Conservation (phyloP, 2,329 filamentous ascomycete genomes). For the Penicillium sp. region DNA sequence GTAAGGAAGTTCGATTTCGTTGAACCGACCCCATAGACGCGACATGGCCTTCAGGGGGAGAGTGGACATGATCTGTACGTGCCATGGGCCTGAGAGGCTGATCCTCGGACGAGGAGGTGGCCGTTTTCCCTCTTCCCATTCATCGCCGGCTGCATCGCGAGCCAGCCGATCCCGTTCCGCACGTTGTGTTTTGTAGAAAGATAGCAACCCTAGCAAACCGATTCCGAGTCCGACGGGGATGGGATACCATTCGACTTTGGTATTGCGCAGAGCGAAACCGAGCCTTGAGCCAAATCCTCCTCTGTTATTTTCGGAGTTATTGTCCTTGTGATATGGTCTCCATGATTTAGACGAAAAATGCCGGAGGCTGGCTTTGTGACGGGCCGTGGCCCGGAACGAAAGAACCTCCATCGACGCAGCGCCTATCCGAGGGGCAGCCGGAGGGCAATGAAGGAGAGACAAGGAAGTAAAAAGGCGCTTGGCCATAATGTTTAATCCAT, state of each 20-base stretch:
- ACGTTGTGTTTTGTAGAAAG: conserved; percentile 71
- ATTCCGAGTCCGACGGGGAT: conserved; percentile 86
- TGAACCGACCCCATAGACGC: conserved; percentile 85
- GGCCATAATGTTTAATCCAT: conserved; percentile 35
- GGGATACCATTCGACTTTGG: conserved; percentile 80
- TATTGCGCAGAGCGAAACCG: conserved; percentile 57
- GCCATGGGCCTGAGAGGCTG: conserved; percentile 83
- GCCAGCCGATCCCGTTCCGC: conserved; percentile 48
- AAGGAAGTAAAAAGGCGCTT: conserved; percentile 30
- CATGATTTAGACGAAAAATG: conserved; percentile 42
- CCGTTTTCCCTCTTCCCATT: conserved; percentile 35
- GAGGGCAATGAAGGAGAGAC: conserved; percentile 21
- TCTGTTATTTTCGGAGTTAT: conserved; percentile 34
- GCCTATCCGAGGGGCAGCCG: conserved; percentile 19
- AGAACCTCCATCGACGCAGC: conserved; percentile 32
- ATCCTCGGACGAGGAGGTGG: conserved; percentile 60
- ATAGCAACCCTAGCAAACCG: conserved; percentile 75
- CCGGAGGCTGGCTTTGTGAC: conserved; percentile 26
- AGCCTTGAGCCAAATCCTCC: conserved; percentile 58
- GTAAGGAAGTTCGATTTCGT: conserved; percentile 83
- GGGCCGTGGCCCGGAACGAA: conserved; percentile 31
- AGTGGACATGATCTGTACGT: conserved; percentile 90
- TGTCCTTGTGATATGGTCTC: conserved; percentile 40
- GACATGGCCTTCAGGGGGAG: conserved; percentile 88
- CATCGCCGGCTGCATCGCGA: conserved; percentile 43